Conservation (phyloP, 2,329 filamentous ascomycete genomes). For the Helotiales sp. region DNA sequence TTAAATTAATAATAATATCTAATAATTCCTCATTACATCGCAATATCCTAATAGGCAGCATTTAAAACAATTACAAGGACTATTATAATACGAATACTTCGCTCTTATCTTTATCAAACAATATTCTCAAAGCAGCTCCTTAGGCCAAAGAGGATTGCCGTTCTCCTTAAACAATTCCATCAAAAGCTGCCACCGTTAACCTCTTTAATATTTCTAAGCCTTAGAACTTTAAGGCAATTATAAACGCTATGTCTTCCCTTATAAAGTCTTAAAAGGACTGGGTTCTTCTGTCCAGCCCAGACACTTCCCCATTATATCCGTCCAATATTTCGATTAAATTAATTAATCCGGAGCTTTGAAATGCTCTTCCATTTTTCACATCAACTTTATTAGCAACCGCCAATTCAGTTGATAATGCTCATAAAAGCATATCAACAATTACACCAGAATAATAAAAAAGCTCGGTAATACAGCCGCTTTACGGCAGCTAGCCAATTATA, state of each 20-base stretch:
- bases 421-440: constrained; percentile 16
- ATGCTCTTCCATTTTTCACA: constrained; percentile 26
- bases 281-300: constrained; percentile 18
- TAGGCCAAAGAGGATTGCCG: constrained; percentile 3
- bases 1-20: constrained; percentile 18
- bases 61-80: constrained; percentile 21
- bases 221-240: constrained; percentile 20
- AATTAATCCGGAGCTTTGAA: constrained; percentile 27
- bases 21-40: constrained; percentile 12
- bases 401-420: constrained; percentile 10
- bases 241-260: constrained; percentile 24
- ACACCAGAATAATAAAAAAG: constrained; percentile 12
- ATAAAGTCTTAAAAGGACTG: constrained; percentile 19
- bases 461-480: constrained; percentile 17
- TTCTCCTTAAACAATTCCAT: constrained; percentile 4
- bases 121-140: constrained; percentile 24
- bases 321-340: constrained; percentile 27
- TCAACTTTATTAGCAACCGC: constrained; percentile 19
- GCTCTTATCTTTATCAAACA: constrained; percentile 23
- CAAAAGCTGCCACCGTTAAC: constrained; percentile 19
- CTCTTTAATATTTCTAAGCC: constrained; percentile 22
- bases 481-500: constrained; percentile 15
- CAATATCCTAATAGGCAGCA: not conserved
- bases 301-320: constrained; percentile 31
- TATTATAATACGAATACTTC: constrained; percentile 26